Base-by-base conservation (phyloP, 2,329 filamentous ascomycete species). In the Ophiostoma ips region DNA sequence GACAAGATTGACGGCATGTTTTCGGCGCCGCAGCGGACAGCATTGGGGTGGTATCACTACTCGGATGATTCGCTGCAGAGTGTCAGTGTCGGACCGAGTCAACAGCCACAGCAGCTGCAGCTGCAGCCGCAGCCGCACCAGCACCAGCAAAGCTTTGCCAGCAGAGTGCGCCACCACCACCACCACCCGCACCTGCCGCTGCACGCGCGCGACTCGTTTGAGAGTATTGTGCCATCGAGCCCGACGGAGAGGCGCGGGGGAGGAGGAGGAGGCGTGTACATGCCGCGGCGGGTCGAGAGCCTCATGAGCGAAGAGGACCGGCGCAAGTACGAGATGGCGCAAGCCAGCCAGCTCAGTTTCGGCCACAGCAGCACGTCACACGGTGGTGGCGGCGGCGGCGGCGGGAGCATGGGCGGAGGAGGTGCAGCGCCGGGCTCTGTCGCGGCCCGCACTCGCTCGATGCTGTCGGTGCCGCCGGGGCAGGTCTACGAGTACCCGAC, bases 301-400 rank as follows among this genome's bases (percentile, higher is more conserved):
- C 77, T 90, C 59, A 85, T 94, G 77, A 78, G 78, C 55, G 80
- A 83, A 7, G 85, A 92, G 62, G 85, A 90, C 60, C 76, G 79
- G 34, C 75, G 74, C 55, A 84, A 87, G 59, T 86, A 88, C 61
- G 75, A 80, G 58, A 75, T 85, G 59, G 79, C 81, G 2, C 83
- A 84, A 60, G 71, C 73, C 38, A 71, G 65, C 50, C 72, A 75
- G 57, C 60, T 66, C 34, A 66, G 61, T 52, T 60, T 64, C 13
- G 33, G 18, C 18, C 10, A 40, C 21, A n/a, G 8, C 15, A n/a
- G n/a, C n/a, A n/a, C n/a, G n/a, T n/a, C n/a, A n/a, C n/a, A n/a
- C n/a, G n/a, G n/a, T n/a, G n/a, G n/a, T n/a, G n/a, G n/a, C n/a
- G n/a, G n/a, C n/a, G n/a, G n/a, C n/a, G n/a, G n/a, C n/a, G n/a